phyloP scores from a whole-genome alignment of 2,329 filamentous ascomycete species.

The Beauveria sp. region DNA sequence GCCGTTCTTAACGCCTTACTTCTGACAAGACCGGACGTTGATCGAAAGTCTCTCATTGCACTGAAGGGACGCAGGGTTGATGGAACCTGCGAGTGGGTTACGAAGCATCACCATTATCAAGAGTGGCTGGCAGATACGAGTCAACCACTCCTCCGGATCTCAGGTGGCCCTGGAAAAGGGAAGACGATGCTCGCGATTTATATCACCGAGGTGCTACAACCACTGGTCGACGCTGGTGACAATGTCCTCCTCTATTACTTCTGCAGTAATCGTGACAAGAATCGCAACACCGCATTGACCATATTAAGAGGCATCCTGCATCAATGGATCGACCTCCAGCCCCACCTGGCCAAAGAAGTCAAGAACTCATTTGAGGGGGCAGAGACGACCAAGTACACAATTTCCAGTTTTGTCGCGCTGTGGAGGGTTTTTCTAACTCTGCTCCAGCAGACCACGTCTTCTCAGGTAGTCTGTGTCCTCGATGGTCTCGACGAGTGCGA shows the following conservation, averaged over 20 bases:
- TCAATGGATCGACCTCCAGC: background rate
- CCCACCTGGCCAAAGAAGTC: no score
- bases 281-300: background rate
- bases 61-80: constrained; percentile 15
- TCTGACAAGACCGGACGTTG: constrained; percentile 18
- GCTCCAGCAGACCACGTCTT: background rate
- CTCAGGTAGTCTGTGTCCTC: background rate
- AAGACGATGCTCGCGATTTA: background rate
- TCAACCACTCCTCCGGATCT: background rate
- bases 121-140: background rate
- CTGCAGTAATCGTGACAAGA: background rate
- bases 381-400: background rate
- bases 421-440: background rate
- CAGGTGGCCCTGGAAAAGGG: background rate
- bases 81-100: background rate
- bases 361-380: background rate
- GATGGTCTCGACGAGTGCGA: background rate
- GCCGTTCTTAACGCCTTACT: constrained; percentile 16
- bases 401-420: background rate
- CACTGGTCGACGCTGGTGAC: background rate
- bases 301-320: background rate
- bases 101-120: background rate
- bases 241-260: background rate
- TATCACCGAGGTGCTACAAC: background rate
- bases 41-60: constrained; percentile 18